Base-by-base conservation (phyloP, 2,329 filamentous ascomycete genomes). In the Monascus ruber region DNA sequence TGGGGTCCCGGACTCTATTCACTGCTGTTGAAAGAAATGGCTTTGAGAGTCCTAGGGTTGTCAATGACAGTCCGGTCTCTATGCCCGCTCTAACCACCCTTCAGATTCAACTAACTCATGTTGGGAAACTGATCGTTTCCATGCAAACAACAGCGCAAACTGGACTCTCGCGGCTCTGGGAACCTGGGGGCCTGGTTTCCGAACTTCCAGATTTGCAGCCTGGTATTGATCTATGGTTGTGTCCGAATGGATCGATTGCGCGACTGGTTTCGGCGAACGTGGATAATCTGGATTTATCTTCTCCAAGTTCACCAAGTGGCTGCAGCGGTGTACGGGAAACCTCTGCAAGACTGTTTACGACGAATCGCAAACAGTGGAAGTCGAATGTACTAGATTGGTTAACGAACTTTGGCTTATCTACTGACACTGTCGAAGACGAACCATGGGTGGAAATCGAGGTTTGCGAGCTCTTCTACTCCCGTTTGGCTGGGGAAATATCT, bases 391-490 rank as follows among this genome's bases (percentile, higher is more conserved):
- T 55, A 6, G 52, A 59, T 24, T 65, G 63, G 60, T 43, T 66
- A 36, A 39, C 38, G 7, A 62, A 57, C 42, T 57, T 62, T 49
- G 62, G 62, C 2, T 46, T 66, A 25, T 40, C 49, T 10, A 40
- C 58, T 8, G 51, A 51, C 9, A 48, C 51, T 8, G 37, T 53
- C 24, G 52, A 60, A 8, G 53, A 58, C 33, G 56, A 60, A 36
- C 40, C 44, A 9, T 66, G 63, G 63, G 54, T 65, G 35, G 61
- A 65, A 46, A 54, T 66, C 31, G 63, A 66, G 46, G 56, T 64
- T 11, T 59, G 57, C 50, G 59, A 63, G 27, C 58, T 60, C 11
- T 62, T 63, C 36, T 63, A 61, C 42, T 52, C 58, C 37, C 54
- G 53, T 39, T 43, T 63, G 34, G 56, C 59, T 29, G 58, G 59